Conservation (phyloP, 2,329 filamentous ascomycete genomes). For the Neodidymelliopsis sp. region DNA sequence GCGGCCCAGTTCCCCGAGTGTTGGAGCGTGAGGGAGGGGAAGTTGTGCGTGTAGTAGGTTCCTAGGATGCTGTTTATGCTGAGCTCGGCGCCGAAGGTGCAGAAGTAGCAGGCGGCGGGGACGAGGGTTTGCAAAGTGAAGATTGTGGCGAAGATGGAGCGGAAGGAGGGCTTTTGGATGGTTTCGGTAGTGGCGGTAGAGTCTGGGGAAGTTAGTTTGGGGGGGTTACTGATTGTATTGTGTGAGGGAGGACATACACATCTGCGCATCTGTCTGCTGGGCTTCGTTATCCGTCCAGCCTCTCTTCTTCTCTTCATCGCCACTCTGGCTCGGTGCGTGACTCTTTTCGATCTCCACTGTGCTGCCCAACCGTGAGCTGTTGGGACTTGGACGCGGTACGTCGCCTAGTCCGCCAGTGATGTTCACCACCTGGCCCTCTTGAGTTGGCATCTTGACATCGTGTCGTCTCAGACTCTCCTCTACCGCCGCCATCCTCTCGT, state of each 20-base stretch:
- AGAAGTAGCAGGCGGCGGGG: constrained; percentile 63
- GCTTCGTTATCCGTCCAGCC: constrained; percentile 41
- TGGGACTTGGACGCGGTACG: constrained; percentile 1
- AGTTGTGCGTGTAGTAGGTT: constrained; percentile 63
- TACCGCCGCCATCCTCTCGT: constrained; percentile 68
- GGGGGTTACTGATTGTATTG: background rate
- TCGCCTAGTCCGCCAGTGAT: constrained; percentile 12
- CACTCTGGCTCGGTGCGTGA: background rate
- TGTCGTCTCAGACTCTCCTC: constrained; percentile 58
- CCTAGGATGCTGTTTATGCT: constrained; percentile 66
- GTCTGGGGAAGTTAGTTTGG: constrained; percentile 32
- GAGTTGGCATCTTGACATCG: background rate
- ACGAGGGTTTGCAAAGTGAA: constrained; percentile 66
- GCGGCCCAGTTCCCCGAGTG: constrained; percentile 67
- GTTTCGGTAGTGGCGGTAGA: constrained; percentile 66
- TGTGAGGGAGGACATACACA: constrained; percentile 1
- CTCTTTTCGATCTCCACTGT: constrained; percentile 9
- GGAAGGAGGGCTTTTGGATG: constrained; percentile 65
- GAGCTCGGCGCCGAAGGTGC: constrained; percentile 66
- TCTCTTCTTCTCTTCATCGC: constrained; percentile 33
- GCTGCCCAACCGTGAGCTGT: constrained; percentile 7
- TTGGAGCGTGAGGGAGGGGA: constrained; percentile 61
- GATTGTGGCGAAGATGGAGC: constrained; percentile 67
- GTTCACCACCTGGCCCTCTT: constrained; percentile 11
- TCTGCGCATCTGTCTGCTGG: constrained; percentile 38